phyloP scores from a whole-genome alignment of 129 eudicot species.

The Lonicera japonica region DNA sequence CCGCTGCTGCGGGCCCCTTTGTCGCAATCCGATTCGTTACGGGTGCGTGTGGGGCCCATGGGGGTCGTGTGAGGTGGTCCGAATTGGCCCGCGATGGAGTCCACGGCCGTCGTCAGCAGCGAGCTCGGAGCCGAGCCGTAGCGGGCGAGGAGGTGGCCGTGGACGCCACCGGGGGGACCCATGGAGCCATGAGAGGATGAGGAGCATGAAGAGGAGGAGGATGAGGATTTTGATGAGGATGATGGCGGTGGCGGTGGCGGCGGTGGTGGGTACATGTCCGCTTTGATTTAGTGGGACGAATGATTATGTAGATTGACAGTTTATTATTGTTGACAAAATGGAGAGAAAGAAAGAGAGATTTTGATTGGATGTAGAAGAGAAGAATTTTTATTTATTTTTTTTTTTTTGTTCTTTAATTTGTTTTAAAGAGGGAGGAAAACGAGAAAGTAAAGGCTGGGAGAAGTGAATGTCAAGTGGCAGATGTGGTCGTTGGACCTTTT shows the following conservation, averaged over 20 bases:
- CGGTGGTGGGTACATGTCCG: slow-evolving; percentile 21
- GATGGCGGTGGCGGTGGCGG: slow-evolving; percentile 2
- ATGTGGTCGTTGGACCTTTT: too few species aligned
- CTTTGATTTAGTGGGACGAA: background rate
- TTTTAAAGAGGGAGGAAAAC: too few species aligned
- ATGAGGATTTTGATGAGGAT: too few species aligned
- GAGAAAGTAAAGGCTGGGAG: too few species aligned
- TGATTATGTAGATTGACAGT: background rate
- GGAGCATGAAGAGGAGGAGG: slow-evolving; percentile 22
- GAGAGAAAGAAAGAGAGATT: too few species aligned
- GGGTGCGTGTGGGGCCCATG: too few species aligned
- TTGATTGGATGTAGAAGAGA: too few species aligned
- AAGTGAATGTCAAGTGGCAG: too few species aligned
- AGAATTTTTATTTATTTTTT: too few species aligned
- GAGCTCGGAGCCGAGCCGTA: slow-evolving; percentile 77
- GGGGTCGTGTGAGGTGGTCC: slow-evolving; percentile 6
- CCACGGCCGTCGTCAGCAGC: slow-evolving; percentile 46
- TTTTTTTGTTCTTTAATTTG: too few species aligned
- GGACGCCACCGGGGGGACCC: slow-evolving; percentile 2
- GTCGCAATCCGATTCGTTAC: too few species aligned
- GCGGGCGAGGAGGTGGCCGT: slow-evolving; percentile 38
- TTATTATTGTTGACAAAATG: too few species aligned
- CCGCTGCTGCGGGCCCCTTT: slow-evolving; percentile 21
- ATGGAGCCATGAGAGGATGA: slow-evolving; percentile 36
- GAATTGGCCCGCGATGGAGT: slow-evolving; percentile 46